Evolutionary conservation across 805 yeast species (phyloP).

Genomic region (Torulaspora maleeae): DNA sequence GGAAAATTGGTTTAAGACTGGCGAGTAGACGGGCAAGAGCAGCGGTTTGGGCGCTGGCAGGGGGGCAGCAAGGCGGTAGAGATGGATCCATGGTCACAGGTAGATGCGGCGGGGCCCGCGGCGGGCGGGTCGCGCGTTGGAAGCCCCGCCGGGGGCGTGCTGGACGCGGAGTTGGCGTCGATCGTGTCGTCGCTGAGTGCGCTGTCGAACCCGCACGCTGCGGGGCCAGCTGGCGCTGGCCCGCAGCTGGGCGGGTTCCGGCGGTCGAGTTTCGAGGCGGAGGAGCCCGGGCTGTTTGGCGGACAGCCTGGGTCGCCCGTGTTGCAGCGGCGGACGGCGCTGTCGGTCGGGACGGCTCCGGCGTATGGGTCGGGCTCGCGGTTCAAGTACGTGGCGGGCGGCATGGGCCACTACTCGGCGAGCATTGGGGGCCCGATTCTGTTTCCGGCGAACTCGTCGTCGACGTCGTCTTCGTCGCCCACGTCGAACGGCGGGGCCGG

Average conservation of each 20-base stretch:
- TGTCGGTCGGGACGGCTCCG: constrained; percentile 34
- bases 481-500: constrained; percentile 1
- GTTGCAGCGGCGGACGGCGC: constrained; percentile 24
- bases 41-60: no score
- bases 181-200: constrained; percentile 38
- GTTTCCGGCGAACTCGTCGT: constrained; percentile 4
- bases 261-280: constrained; percentile 26
- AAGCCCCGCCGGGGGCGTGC: constrained; percentile 8
- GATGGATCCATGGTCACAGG: constrained; percentile 7
- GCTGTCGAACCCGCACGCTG: constrained; percentile 25
- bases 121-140: constrained; percentile 1
- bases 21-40: not conserved
- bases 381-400: constrained; percentile 14
- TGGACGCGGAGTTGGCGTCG: constrained; percentile 35
- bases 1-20: no score
- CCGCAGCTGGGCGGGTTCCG: constrained; percentile 32
- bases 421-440: constrained; percentile 25
- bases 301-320: constrained; percentile 19
- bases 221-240: constrained; percentile 11
- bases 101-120: not conserved
- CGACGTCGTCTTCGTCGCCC: not conserved
- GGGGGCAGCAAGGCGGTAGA: not conserved
- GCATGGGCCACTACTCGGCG: constrained; percentile 24
- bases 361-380: constrained; percentile 18
- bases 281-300: not conserved